Evolutionary conservation across 2,329 filamentous ascomycete species (phyloP), one percentile per base, ranked within the genome.

Genomic region (Shiraia bambusicola): DNA sequence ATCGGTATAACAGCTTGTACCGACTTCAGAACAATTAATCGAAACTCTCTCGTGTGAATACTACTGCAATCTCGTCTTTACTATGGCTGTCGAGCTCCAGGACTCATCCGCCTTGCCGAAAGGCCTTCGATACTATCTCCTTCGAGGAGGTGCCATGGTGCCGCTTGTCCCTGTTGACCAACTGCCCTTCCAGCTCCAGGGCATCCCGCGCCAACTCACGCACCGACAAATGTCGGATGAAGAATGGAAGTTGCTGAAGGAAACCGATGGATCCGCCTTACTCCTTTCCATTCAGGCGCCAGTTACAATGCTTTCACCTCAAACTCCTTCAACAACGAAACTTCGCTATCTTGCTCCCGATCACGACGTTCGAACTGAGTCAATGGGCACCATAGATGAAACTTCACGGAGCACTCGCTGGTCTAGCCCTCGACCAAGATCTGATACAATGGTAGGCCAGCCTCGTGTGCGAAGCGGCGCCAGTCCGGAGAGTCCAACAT

Each of bases 111-210:
- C 37, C 3, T 19, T 58, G 6, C 47, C 49, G 0, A 40, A 56
- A 14, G 45, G 52, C 4, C 48, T 65, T 17, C 54, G 58, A 11
- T 71, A 64, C 52, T 72, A 69, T 51, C 65, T 75, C 39, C 54
- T 67, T 34, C 69, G 71, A 16, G 40, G 46, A 22, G 62, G 64
- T 10, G 43, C 50, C 7, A 54, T 69, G 35, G 63, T 73, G 0
- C 71, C 72, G 4, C 55, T 75, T 3, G 56, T 74, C 11, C 68
- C 72, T 13, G 64, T 61, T 5, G 72, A 75, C 38, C 70, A 74
- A 50, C 60, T 75, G 3, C 70, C 72, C 0, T 59, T 72, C 31
- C 57, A 62, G n/a, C 57, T 74, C 9, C 52, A 61, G 22, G 69
- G 65, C 7, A 49, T 72, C 6, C 66, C 69, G 26, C 60, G 63